Evolutionary conservation across 108 stramenopile genomes (phyloP).

Genomic region (Fragilariopsis cylindrus): DNA sequence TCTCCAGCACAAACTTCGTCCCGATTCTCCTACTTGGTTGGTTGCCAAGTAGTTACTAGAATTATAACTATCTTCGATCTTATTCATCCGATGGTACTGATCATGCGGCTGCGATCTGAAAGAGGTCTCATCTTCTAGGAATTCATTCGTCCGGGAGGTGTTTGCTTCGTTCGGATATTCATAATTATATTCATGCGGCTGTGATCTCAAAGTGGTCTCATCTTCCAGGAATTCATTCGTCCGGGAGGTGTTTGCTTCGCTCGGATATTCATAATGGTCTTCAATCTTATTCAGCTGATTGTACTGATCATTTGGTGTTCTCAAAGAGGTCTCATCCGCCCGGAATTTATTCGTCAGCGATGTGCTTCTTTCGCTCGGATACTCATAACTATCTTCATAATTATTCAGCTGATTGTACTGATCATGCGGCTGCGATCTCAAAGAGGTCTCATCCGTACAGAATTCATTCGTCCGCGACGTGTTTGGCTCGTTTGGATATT

Average conservation of each 20-base stretch:
- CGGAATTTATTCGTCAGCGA: background rate
- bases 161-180: background rate
- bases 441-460: too few species aligned
- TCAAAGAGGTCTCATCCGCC: background rate
- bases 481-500: too few species aligned
- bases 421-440: too few species aligned
- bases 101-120: too few species aligned
- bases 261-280: too few species aligned
- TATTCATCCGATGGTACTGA: background rate
- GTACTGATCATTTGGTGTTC: too few species aligned
- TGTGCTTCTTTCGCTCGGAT: background rate
- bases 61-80: background rate
- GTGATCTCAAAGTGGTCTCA: background rate
- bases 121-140: background rate
- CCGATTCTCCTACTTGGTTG: background rate
- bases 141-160: background rate
- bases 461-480: too few species aligned
- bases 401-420: too few species aligned
- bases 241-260: too few species aligned
- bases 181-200: background rate
- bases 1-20: slow-evolving; percentile 39
- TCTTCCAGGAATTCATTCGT: background rate
- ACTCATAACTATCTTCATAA: too few species aligned
- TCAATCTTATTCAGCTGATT: too few species aligned
- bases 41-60: background rate